These are phyloP conservation scores for Tolypocladium album DNA, from an alignment of 2,329 filamentous ascomycete genomes.

Conservation along the genomic window DNA sequence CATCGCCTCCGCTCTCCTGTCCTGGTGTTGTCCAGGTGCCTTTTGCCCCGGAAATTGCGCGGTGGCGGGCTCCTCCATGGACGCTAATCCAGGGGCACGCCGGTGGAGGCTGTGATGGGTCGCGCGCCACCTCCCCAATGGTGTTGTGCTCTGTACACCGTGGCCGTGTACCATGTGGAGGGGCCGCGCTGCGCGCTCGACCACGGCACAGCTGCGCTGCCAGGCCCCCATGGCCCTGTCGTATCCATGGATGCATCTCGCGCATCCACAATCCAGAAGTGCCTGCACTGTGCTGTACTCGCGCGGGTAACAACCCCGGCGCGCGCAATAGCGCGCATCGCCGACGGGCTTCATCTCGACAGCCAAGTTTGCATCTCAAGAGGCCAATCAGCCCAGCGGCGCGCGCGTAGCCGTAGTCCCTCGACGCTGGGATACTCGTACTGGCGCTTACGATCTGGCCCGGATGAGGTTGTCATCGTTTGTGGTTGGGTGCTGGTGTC, in stretches of 20 bases:
- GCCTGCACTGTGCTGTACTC: not conserved
- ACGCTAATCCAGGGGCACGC: conserved; percentile 8
- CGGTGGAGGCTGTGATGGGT: conserved; percentile 5
- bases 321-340: not conserved
- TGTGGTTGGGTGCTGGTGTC: not conserved
- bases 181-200: not conserved
- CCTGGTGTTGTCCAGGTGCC: not conserved
- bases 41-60: conserved; percentile 11
- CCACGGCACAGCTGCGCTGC: not conserved
- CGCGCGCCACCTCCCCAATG: not conserved
- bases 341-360: not conserved
- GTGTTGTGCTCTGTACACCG: not conserved
- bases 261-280: not conserved
- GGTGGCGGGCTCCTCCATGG: conserved; percentile 2
- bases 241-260: too few relatives aligned
- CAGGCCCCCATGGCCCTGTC: not conserved
- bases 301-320: not conserved
- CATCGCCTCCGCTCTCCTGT: not conserved
- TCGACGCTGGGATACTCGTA: not conserved
- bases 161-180: not conserved
- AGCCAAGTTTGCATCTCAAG: not conserved
- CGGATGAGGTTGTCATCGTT: not conserved
- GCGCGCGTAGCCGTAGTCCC: too few relatives aligned
- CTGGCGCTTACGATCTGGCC: not conserved
- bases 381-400: not conserved